phyloP scores from a whole-genome alignment of 2,329 filamentous ascomycete species.

The Phyllosticta ampelicida region DNA sequence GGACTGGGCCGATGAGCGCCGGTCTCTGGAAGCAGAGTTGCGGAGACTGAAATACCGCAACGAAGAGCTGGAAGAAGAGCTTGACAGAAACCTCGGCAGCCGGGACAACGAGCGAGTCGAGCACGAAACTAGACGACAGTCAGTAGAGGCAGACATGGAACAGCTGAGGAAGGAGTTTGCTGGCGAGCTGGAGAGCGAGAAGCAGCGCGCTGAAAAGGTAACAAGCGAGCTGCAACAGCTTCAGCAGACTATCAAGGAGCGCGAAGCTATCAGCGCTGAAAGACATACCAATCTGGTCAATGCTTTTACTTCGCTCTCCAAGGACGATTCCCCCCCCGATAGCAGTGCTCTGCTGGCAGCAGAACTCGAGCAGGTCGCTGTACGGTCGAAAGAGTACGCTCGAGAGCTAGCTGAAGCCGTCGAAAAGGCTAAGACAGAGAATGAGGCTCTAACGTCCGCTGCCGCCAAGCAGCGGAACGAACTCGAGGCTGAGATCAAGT shows the following conservation, averaged over 20 bases:
- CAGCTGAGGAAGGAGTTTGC: conserved; percentile 40
- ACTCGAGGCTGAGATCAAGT: conserved; percentile 26
- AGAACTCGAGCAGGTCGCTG: conserved; percentile 35
- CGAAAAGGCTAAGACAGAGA: conserved; percentile 37
- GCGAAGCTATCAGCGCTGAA: conserved; percentile 33
- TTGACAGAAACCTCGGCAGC: conserved; percentile 73
- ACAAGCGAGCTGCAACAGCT: conserved; percentile 35
- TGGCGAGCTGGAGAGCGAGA: conserved; percentile 39
- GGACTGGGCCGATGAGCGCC: conserved; percentile 78
- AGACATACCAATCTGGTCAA: conserved; percentile 20
- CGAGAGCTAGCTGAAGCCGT: conserved; percentile 37
- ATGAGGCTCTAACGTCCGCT: conserved; percentile 29
- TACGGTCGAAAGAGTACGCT: conserved; percentile 32
- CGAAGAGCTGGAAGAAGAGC: conserved; percentile 85
- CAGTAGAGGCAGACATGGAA: conserved; percentile 61
- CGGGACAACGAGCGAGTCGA: conserved; percentile 69
- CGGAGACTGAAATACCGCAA: conserved; percentile 63
- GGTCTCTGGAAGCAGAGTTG: conserved; percentile 71
- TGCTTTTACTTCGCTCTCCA: conserved; percentile 29
- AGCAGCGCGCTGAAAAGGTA: conserved; percentile 16
- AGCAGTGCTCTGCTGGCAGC: conserved; percentile 28
- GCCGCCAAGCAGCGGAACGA: conserved; percentile 31
- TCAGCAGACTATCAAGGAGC: conserved; percentile 45
- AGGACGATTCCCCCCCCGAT: conserved; percentile 21
- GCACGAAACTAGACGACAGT: conserved; percentile 56